phyloP scores from a whole-genome alignment of 257 asterid genomes.

The Penstemon davidsonii region DNA sequence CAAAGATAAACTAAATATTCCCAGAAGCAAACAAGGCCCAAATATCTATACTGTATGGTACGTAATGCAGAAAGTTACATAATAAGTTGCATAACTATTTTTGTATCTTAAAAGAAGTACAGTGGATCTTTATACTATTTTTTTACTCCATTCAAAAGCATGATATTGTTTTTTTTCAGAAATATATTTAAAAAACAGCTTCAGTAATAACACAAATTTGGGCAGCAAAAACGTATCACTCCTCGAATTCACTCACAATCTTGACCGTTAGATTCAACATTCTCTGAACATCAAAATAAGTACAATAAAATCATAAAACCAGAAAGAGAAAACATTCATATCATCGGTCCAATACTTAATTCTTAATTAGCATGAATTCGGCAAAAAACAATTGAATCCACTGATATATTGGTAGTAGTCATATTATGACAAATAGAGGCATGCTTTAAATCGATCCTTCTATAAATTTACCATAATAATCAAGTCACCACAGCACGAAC shows the following conservation, averaged over 20 bases:
- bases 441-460: too few relatives aligned
- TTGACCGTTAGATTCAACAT: too few relatives aligned
- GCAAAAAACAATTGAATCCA: too few relatives aligned
- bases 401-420: too few relatives aligned
- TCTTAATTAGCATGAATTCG: not conserved
- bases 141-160: not conserved
- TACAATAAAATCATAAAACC: too few relatives aligned
- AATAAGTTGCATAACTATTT: not conserved
- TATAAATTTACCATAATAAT: too few relatives aligned
- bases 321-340: too few relatives aligned
- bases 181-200: not conserved
- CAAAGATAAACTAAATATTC: not conserved
- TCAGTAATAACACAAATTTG: not conserved
- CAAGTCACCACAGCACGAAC: not conserved
- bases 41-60: not conserved
- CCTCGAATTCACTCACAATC: not conserved
- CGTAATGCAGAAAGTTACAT: too few relatives aligned
- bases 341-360: not conserved
- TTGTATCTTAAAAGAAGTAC: not conserved
- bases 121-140: not conserved
- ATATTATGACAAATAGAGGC: too few relatives aligned
- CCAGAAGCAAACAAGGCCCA: not conserved
- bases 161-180: not conserved
- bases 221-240: not conserved
- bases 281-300: too few relatives aligned